Evolutionary conservation across 352 stramenopile species (phyloP).

Genomic region (Hyaloperonospora brassicae): DNA sequence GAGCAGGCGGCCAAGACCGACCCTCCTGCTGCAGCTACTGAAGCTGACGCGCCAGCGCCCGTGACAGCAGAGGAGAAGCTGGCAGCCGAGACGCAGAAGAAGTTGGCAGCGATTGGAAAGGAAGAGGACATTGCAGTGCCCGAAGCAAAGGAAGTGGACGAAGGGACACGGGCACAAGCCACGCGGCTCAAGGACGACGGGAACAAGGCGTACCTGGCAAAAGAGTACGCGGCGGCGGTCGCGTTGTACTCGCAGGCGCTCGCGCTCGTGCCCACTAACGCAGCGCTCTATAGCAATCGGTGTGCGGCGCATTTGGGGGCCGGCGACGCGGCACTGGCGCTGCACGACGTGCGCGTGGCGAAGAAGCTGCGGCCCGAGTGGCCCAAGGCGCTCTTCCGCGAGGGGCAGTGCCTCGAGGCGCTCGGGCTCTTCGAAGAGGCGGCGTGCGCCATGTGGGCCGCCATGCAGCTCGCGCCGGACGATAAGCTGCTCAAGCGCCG

Average conservation of each 20-base stretch:
- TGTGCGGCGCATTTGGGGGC: conserved; percentile 59
- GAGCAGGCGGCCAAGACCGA: conserved; percentile 8
- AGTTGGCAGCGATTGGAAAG: not conserved
- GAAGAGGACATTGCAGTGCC: not conserved
- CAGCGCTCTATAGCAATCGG: conserved; percentile 77
- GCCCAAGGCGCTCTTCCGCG: conserved; percentile 77
- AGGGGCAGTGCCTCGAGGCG: conserved; percentile 74
- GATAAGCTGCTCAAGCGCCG: conserved; percentile 71
- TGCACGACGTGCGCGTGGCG: conserved; percentile 67
- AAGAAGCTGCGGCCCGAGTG: conserved; percentile 80
- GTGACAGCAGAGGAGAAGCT: conserved; percentile 6
- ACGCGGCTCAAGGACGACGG: not conserved
- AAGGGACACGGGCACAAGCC: not conserved
- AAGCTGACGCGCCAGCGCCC: conserved; percentile 12
- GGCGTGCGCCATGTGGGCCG: conserved; percentile 60
- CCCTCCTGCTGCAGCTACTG: not conserved
- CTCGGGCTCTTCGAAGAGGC: conserved; percentile 69
- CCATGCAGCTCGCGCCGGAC: conserved; percentile 63
- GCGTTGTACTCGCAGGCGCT: conserved; percentile 21
- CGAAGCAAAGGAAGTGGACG: not conserved
- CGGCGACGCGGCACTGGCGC: conserved; percentile 49
- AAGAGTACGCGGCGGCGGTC: not conserved
- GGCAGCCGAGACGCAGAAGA: not conserved
- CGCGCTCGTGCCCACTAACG: conserved; percentile 43
- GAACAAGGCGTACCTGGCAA: not conserved